Evolutionary conservation across 257 asterid species (phyloP).

Genomic region (Ehretia macrophylla): DNA sequence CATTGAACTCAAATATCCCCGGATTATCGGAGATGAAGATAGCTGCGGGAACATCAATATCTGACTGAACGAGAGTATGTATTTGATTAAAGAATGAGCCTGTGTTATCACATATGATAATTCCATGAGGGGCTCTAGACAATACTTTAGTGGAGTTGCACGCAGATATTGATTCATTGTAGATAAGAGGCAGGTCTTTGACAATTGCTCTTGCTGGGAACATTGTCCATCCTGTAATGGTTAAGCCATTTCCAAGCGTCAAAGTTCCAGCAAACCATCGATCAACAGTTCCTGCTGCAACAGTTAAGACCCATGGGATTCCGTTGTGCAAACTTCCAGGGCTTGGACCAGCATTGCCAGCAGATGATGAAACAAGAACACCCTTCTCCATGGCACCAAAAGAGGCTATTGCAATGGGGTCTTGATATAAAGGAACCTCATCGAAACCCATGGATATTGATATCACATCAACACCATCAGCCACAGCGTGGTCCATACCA

Average conservation of each 20-base stretch:
- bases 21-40: background rate
- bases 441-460: no score
- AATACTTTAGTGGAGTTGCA: background rate
- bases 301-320: no score
- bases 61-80: background rate
- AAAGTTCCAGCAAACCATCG: no score
- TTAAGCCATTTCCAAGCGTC: background rate
- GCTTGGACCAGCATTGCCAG: constrained; percentile 1
- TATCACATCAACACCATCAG: no score
- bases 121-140: background rate
- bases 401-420: background rate
- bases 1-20: background rate
- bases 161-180: background rate
- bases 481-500: no score
- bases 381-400: no score
- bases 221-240: background rate
- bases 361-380: no score
- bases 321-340: no score
- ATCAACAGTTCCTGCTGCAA: no score
- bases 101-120: no score
- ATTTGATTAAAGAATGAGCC: background rate
- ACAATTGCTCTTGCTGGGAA: background rate
- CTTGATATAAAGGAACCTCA: no score
- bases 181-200: background rate
- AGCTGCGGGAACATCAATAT: background rate